Conservation (phyloP, 768 basidiomycete species). For the Holtermanniella nyarrowii region DNA sequence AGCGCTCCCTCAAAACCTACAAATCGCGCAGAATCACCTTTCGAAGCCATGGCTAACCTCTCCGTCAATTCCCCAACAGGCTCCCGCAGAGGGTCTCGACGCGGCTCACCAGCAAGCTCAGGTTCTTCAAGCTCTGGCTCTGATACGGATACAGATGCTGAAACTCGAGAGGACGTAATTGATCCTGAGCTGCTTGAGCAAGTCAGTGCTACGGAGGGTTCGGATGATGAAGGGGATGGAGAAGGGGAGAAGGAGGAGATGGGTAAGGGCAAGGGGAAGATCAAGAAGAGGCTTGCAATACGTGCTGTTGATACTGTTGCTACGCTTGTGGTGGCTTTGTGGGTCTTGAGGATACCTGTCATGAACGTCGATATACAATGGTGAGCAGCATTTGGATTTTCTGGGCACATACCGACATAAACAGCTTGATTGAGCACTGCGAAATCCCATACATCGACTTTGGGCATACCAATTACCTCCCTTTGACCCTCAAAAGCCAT, state of each 20-base stretch:
- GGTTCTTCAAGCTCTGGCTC: neutral
- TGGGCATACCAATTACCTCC: constrained; percentile 49
- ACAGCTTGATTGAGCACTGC: constrained; percentile 64
- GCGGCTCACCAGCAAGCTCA: neutral
- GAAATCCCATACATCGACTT: constrained; percentile 73
- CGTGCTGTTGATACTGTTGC: constrained; percentile 51
- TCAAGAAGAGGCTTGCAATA: constrained; percentile 15
- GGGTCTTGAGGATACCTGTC: constrained; percentile 67
- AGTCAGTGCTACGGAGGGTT: neutral
- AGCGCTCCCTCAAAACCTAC: constrained; percentile 12
- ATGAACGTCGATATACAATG: constrained; percentile 63
- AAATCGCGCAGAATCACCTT: neutral
- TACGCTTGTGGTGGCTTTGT: constrained; percentile 63
- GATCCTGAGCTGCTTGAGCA: neutral
- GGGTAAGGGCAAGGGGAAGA: constrained; percentile 2
- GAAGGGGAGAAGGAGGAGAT: constrained; percentile 19
- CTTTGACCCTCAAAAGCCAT: constrained; percentile 54
- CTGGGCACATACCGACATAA: too few species aligned
- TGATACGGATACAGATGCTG: neutral
- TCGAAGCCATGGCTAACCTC: neutral
- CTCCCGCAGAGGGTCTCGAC: neutral
- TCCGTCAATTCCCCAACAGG: neutral
- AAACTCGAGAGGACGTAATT: neutral
- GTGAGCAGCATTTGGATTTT: too few species aligned
- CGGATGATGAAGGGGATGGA: constrained; percentile 6